Percentiles rank a stretch among this genome's conserved stretches.
Conservation (phyloP, 1,284 basidiomycete genomes). For the Fomitopsis pinicola region DNA sequence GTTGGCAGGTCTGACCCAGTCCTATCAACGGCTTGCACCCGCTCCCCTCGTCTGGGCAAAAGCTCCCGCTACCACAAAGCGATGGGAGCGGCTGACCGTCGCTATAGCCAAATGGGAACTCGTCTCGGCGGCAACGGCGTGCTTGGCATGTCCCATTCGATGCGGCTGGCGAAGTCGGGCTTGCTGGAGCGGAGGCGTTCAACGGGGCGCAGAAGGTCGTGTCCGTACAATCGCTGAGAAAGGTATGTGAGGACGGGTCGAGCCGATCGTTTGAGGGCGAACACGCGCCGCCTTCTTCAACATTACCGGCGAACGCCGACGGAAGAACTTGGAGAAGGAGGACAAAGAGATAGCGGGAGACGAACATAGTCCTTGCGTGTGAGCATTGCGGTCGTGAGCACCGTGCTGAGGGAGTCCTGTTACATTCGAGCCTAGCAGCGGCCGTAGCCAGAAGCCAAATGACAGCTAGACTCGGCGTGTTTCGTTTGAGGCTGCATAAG, state of each 20-base stretch:
- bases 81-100: conserved; percentile 45
- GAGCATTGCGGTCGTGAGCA: not conserved
- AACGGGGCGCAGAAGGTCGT: conserved; percentile 51
- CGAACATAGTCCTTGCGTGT: not conserved
- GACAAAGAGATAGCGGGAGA: not conserved
- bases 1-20: conserved; percentile 54
- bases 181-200: conserved; percentile 15
- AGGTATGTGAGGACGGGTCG: conserved; percentile 54
- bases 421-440: not conserved
- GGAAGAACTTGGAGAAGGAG: not conserved
- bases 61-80: conserved; percentile 48
- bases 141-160: conserved; percentile 38
- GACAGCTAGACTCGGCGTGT: too few species aligned
- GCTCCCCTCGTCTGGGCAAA: conserved; percentile 73
- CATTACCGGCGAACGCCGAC: conserved; percentile 1
- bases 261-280: conserved; percentile 44
- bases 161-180: not conserved
- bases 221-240: conserved; percentile 62
- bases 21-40: conserved; percentile 46
- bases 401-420: not conserved
- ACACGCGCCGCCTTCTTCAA: conserved; percentile 23
- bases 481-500: too few species aligned
- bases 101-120: conserved; percentile 57
- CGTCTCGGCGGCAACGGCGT: conserved; percentile 57
- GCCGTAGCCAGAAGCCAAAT: not conserved